Evolutionary conservation across 805 yeast genomes (phyloP).

Genomic region (Teunomyces panamensis): DNA sequence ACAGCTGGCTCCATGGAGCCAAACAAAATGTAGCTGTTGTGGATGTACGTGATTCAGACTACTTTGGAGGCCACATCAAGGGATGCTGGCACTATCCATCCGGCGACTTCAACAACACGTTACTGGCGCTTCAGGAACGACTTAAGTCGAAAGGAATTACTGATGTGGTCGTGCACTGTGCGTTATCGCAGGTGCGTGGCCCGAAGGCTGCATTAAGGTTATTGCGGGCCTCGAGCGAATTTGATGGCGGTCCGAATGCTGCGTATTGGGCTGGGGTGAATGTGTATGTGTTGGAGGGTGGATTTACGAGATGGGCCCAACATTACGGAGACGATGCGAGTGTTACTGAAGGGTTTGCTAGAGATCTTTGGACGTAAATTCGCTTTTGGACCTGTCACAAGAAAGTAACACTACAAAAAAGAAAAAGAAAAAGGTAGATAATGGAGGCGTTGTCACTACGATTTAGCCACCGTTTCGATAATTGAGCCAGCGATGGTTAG

Average conservation of each 20-base stretch:
- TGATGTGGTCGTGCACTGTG: conserved; percentile 85
- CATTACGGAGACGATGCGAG: conserved; percentile 62
- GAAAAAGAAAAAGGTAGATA: not conserved
- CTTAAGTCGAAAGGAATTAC: conserved; percentile 31
- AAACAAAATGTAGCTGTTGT: conserved; percentile 51
- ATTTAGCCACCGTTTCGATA: conserved; percentile 2
- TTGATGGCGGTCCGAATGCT: conserved; percentile 19
- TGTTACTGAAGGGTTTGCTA: conserved; percentile 53
- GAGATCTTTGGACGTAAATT: conserved; percentile 33
- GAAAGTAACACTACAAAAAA: too few species aligned
- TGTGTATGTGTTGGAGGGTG: conserved; percentile 77
- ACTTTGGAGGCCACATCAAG: conserved; percentile 70
- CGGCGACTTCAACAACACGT: conserved; percentile 34
- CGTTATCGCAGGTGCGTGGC: conserved; percentile 86
- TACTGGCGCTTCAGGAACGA: conserved; percentile 36
- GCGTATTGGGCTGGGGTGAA: conserved; percentile 29
- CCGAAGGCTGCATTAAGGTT: conserved; percentile 78
- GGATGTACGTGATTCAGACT: conserved; percentile 85
- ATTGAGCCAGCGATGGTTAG: not conserved
- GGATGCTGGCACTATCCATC: conserved; percentile 59
- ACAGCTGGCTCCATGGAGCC: conserved; percentile 44
- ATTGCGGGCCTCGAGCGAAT: conserved; percentile 41
- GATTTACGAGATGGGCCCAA: conserved; percentile 82
- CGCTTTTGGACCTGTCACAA: too few species aligned
- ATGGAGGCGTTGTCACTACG: conserved; percentile 2